phyloP scores from a whole-genome alignment of 257 asterid genomes.

The Lithospermum erythrorhizon region DNA sequence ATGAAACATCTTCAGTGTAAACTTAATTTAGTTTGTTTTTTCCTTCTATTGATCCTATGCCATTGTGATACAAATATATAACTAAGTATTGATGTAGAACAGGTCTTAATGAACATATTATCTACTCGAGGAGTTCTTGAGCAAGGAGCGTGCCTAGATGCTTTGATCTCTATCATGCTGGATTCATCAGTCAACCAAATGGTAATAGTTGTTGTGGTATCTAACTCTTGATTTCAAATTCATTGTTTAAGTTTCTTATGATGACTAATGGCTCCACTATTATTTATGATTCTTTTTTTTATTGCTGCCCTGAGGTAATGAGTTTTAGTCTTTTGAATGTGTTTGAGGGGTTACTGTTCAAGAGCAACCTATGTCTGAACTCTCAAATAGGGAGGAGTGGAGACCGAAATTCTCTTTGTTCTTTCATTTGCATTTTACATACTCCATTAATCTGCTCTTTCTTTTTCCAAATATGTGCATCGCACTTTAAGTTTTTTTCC shows the following conservation, averaged over 20 bases:
- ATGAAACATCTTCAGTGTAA: background rate
- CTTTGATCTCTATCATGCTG: conserved; percentile 74
- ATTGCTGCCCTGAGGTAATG: background rate
- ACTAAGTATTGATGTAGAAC: conserved; percentile 16
- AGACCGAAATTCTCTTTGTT: no score
- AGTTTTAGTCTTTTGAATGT: no score
- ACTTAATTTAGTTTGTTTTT: no score
- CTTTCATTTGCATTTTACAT: no score
- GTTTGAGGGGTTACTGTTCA: no score
- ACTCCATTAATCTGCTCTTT: no score
- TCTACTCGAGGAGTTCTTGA: conserved; percentile 78
- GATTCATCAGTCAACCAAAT: conserved; percentile 79
- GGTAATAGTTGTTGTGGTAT: conserved; percentile 32
- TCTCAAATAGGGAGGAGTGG: no score
- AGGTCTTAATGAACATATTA: conserved; percentile 81
- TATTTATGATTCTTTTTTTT: background rate
- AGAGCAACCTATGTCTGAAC: no score
- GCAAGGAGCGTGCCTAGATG: conserved; percentile 94
- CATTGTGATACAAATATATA: conserved; percentile 10
- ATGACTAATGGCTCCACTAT: background rate
- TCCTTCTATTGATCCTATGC: background rate
- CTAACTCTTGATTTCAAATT: background rate
- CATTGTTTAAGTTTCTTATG: background rate
- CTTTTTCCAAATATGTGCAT: no score
- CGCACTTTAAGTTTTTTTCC: no score